phyloP scores from a whole-genome alignment of 2,329 filamentous ascomycete genomes.

The Neopestalotiopsis sp. region DNA sequence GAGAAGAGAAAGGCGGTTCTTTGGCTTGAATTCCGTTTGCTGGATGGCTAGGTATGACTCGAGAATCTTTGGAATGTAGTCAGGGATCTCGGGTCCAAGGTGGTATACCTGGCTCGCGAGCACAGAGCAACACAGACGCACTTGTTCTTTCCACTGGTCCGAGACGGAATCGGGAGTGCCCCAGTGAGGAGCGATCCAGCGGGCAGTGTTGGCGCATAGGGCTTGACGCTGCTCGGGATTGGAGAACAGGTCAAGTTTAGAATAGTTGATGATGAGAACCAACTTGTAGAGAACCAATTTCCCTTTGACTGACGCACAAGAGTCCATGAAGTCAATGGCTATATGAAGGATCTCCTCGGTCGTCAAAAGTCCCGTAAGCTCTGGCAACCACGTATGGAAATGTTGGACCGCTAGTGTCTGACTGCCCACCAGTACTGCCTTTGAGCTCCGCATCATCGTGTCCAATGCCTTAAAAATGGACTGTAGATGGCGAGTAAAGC shows the following conservation, averaged over 20 bases:
- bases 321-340: conserved; percentile 91
- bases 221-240: conserved; percentile 76
- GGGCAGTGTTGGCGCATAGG: conserved; percentile 79
- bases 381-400: conserved; percentile 96
- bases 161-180: conserved; percentile 74
- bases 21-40: conserved; percentile 54
- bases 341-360: conserved; percentile 89
- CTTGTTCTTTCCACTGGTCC: conserved; percentile 90
- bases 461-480: conserved; percentile 91
- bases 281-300: conserved; percentile 93
- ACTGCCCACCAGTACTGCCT: conserved; percentile 86
- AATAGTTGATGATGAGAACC: conserved; percentile 90
- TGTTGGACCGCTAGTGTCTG: conserved; percentile 96
- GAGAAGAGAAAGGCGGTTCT: conserved; percentile 78
- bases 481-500: conserved; percentile 82
- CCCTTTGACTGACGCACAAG: conserved; percentile 84
- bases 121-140: conserved; percentile 91
- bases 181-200: conserved; percentile 96
- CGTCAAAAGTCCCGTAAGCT: conserved; percentile 76
- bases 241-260: conserved; percentile 79
- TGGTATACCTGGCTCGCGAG: conserved; percentile 83
- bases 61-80: conserved; percentile 89
- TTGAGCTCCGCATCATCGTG: conserved; percentile 84
- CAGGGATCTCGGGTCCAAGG: conserved; percentile 80
- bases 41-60: conserved; percentile 85